Percentiles rank a stretch among this genome's conserved stretches.
Evolutionary conservation across 2,329 filamentous ascomycete species (phyloP).

Genomic region (Grosmannia clavigera): DNA sequence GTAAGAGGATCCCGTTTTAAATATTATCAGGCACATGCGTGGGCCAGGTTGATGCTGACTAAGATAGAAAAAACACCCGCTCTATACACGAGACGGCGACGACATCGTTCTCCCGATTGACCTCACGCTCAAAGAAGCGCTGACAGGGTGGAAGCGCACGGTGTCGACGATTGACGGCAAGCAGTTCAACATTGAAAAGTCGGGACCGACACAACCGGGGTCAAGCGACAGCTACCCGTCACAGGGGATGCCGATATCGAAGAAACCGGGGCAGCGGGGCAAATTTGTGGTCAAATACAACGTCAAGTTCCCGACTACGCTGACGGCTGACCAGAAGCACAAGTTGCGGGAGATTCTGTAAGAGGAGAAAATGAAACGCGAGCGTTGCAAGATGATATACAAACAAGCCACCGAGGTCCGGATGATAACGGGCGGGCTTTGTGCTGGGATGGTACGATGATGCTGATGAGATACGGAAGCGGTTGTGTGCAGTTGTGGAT

Average conservation of each 20-base stretch:
- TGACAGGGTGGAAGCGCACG: constrained; percentile 89
- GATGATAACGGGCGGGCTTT: not conserved
- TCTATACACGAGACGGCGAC: constrained; percentile 79
- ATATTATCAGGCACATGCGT: too few relatives aligned
- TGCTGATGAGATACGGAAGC: not conserved
- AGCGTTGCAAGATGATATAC: not conserved
- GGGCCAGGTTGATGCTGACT: not conserved
- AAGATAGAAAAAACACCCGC: constrained; percentile 66
- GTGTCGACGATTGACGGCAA: constrained; percentile 88
- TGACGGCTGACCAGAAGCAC: constrained; percentile 70
- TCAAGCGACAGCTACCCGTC: constrained; percentile 71
- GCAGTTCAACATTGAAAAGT: constrained; percentile 65
- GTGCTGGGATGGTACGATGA: not conserved
- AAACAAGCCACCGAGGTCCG: not conserved
- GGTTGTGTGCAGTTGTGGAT: not conserved
- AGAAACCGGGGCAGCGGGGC: constrained; percentile 72
- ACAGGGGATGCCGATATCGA: constrained; percentile 89
- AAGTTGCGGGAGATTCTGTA: constrained; percentile 68
- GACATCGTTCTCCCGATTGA: constrained; percentile 70
- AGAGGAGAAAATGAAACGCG: constrained; percentile 7
- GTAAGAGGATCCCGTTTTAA: constrained; percentile 35
- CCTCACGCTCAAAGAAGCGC: constrained; percentile 79
- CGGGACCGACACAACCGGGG: constrained; percentile 75
- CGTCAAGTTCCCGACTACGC: constrained; percentile 74
- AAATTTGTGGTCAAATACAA: constrained; percentile 85